phyloP scores from a whole-genome alignment of 176 grass and related monocot species.

The Lolium perenne region DNA sequence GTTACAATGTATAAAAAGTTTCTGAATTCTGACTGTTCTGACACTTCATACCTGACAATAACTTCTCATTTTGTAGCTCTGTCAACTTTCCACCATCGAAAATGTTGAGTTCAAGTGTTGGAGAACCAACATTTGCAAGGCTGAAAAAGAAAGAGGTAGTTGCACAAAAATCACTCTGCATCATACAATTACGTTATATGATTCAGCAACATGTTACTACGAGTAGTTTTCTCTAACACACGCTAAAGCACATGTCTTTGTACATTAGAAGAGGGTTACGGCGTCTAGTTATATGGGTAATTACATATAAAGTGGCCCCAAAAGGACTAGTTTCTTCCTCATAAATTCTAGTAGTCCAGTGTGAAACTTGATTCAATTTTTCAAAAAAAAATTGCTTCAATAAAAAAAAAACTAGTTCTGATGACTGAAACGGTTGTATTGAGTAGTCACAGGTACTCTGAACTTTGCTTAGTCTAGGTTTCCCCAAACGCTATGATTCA shows the following conservation, averaged over 20 bases:
- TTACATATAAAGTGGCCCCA: not conserved
- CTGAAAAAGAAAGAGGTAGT: conserved; percentile 67
- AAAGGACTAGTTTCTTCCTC: conserved; percentile 3
- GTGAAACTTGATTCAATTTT: not conserved
- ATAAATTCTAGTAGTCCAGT: not conserved
- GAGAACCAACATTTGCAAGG: conserved; percentile 45
- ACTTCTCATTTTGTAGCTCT: conserved; percentile 54
- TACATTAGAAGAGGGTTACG: not conserved
- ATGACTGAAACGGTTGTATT: not conserved
- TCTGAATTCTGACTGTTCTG: conserved; percentile 19
- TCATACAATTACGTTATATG: not conserved
- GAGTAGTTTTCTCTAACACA: too few species aligned
- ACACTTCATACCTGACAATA: conserved; percentile 34
- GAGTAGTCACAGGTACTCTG: not conserved
- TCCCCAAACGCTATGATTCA: conserved; percentile 10
- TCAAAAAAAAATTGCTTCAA: too few species aligned
- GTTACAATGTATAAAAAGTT: conserved; percentile 38
- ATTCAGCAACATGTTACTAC: too few species aligned
- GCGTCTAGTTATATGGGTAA: conserved; percentile 5
- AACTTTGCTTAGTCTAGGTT: conserved; percentile 12
- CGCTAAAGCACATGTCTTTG: too few species aligned
- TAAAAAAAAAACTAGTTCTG: too few species aligned
- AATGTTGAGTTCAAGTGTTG: conserved; percentile 48
- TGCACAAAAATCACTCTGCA: not conserved
- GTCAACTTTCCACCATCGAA: conserved; percentile 72